Evolutionary conservation across 2,329 filamentous ascomycete species (phyloP), one percentile per base, ranked within the genome.

Genomic region (Penicillium sp.): DNA sequence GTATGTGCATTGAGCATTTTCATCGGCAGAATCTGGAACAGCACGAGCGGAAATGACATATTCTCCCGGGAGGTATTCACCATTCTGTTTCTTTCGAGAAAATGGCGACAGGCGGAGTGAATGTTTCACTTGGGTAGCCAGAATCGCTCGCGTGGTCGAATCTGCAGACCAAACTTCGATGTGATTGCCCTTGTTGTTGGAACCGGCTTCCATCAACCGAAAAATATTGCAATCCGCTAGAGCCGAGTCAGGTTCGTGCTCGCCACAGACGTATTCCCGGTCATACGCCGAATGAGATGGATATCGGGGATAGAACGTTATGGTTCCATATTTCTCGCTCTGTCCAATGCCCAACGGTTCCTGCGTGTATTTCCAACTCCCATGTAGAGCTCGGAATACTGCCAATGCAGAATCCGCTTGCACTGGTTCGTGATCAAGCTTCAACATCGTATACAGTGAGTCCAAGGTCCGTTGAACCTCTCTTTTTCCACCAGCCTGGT

Each of bases 301-400:
- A 1, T 67, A 60, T 1, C 83, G 73, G 0, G 84, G 73, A 7
- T 79, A 65, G 42, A 90, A 88, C 5, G 67, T 68, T 1, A 80
- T 80, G 0, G 69, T 80, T 10, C 84, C 84, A 11, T 67, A 29
- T 2, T 13, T 0, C 66, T 2, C 77, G 63, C 16, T 62, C 66
- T 48, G 75, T 79, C 2, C 85, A 67, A 8, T 16, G 12, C 2
- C 30, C 22, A 26, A 9, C 22, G 9, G 12, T 71, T 70, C 1
- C 80, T 72, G 35, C 75, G 39, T 35, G 1, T 86, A 68, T 2
- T 63, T 72, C 85, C 85, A 90, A 3, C 70, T 68, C 5, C 85
- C 85, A 22, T 85, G 75, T 1, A 90, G 68, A 6, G 77, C 81
- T 41, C 82, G 69, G 56, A 87, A 90, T 1, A 85, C 75, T 4